Evolutionary conservation across 192 early-diverging fungal genomes (phyloP), one percentile per base, ranked within the genome.

Genomic region (Backusella australiensis): DNA sequence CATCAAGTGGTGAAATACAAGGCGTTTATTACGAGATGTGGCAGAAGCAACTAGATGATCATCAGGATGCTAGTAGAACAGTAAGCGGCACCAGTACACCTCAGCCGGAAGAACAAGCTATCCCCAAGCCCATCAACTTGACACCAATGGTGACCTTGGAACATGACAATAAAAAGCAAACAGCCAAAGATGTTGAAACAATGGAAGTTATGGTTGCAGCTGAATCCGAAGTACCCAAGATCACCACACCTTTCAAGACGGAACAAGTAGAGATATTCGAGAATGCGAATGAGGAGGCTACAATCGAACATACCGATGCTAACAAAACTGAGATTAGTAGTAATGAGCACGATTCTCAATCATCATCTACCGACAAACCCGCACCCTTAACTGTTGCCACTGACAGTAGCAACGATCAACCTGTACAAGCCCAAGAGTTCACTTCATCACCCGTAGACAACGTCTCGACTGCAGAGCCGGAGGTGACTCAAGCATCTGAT

Each of bases 11-110:
- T 17, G 77, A 80, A 14, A 67, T 21, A 49, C 32, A 44, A 83
- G 93, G 93, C n/a, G 87, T 93, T 1, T 97, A 98, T 76, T 93
- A 89, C 73, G 88, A 91, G 69, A 95, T 97, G 94, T 97, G 96
- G 96, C 92, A 92, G 76, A 91, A 94, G 78, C 96, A 98, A 88
- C 83, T 92, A 41, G 81, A 85, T 1, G 92, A 94, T 46, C 86
- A 89, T 26, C 34, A 67, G 6, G 73, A 74, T 12, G 56, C 56
- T 11, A 63, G 56, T 29, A 63, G 56, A 63, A 65, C 52, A 6
- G 9, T 34, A 36, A 72, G 71, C 26, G 71, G 46, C 32, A 41
- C 46, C 6, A 44, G 26, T 32, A 34, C 70, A 42, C 70, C 70
- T 21, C 21, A 63, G 4, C 56, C 56, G 11, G 56, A 63, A 29